Evolutionary conservation across 345 rosid species (phyloP).

Genomic region (Eutrema heterophyllum): DNA sequence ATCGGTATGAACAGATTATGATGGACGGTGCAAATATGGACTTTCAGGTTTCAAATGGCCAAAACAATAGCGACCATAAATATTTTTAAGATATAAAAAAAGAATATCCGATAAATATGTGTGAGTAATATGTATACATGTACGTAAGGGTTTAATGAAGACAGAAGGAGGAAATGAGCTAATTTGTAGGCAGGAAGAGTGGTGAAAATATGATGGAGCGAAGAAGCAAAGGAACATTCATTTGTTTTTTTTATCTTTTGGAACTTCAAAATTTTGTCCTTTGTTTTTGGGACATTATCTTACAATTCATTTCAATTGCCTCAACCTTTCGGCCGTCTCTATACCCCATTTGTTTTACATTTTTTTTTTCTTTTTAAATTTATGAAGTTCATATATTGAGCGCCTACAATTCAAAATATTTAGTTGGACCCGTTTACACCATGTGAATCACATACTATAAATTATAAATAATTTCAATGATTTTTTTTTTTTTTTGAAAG

Average conservation of each 20-base stretch:
- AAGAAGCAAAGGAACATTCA: constrained; percentile 15
- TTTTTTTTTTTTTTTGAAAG: not conserved
- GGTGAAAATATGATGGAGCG: constrained; percentile 15
- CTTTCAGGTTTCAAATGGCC: not conserved
- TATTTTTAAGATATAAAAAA: not conserved
- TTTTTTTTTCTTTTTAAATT: not conserved
- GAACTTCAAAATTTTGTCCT: constrained; percentile 6
- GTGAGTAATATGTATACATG: not conserved
- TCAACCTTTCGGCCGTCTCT: not conserved
- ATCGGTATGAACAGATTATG: not conserved
- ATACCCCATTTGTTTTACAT: no score
- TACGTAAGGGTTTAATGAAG: not conserved
- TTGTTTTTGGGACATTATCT: constrained; percentile 31
- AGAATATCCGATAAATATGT: not conserved
- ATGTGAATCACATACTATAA: not conserved
- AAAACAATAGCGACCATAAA: not conserved
- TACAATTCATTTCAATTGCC: constrained; percentile 11
- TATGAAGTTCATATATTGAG: constrained; percentile 1
- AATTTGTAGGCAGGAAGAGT: not conserved
- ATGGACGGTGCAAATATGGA: not conserved
- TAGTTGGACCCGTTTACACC: constrained; percentile 1
- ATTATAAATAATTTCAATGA: not conserved
- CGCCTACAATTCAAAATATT: constrained; percentile 19
- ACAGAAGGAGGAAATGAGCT: no score
- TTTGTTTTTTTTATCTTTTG: constrained; percentile 18